Conservation (phyloP, 345 rosid species). For the Gossypium ekmanianum region DNA sequence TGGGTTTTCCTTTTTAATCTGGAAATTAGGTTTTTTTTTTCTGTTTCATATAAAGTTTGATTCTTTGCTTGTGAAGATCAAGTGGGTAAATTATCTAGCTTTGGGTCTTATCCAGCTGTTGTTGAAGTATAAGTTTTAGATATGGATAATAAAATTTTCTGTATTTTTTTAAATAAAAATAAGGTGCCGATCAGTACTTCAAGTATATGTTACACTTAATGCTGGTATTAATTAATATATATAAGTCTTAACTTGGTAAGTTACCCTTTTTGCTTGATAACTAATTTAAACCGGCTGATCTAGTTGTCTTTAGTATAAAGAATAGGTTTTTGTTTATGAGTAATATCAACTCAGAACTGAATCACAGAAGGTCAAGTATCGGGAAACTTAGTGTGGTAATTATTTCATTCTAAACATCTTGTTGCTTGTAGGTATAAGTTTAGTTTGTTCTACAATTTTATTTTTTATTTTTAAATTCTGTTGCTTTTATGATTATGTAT, state of each 20-base stretch:
- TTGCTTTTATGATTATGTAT: no score
- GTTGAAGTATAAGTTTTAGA: slow-evolving; percentile 1
- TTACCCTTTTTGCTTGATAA: slow-evolving; percentile 1
- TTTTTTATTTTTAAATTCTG: no score
- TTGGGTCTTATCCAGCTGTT: not conserved
- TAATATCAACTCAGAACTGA: not conserved
- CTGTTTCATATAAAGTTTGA: not conserved
- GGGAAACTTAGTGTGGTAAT: not conserved
- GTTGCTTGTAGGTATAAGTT: not conserved
- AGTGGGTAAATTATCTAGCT: not conserved
- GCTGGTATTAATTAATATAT: not conserved
- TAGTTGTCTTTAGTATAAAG: not conserved
- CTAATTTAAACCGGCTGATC: not conserved
- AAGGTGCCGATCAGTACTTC: not conserved
- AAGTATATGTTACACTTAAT: slow-evolving; percentile 5
- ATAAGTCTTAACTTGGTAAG: not conserved
- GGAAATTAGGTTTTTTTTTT: not conserved
- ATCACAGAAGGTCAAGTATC: not conserved
- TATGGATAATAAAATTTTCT: not conserved
- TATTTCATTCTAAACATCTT: not conserved
- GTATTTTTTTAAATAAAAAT: not conserved
- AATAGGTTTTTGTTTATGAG: not conserved
- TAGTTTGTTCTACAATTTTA: not conserved
- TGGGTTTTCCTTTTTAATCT: not conserved
- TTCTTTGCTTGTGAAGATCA: not conserved